A percentile compares a stretch with the other conserved stretches of the same genome.
Evolutionary conservation across 768 basidiomycete species (phyloP).

Genomic region (Boletus subparvulus): DNA sequence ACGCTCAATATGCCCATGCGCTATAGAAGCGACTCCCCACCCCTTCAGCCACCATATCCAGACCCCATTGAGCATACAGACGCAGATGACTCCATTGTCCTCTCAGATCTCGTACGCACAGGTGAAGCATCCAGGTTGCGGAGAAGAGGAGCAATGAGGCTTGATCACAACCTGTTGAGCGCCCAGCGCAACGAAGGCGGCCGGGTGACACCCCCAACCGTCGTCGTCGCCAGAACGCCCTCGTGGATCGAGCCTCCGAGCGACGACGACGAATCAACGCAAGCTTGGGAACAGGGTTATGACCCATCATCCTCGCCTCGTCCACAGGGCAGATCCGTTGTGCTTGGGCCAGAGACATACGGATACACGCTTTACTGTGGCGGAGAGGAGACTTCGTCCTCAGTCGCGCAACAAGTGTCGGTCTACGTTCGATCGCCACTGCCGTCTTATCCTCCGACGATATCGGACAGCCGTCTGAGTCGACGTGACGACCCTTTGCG

Average conservation of each 20-base stretch:
- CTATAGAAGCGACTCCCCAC: constrained; percentile 23
- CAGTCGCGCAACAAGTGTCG: constrained; percentile 1
- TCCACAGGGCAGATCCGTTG: constrained; percentile 15
- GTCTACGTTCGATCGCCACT: constrained; percentile 38
- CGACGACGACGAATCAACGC: constrained; percentile 34
- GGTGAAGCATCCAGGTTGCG: constrained; percentile 73
- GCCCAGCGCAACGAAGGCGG: constrained; percentile 30
- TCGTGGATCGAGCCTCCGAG: constrained; percentile 36
- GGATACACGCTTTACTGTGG: constrained; percentile 46
- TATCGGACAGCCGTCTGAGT: constrained; percentile 20
- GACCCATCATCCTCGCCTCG: constrained; percentile 26
- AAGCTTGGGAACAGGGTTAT: constrained; percentile 35
- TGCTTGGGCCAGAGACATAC: constrained; percentile 20
- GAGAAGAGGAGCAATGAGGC: constrained; percentile 69
- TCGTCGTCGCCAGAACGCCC: constrained; percentile 30
- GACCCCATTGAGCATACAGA: constrained; percentile 41
- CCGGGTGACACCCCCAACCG: constrained; percentile 25
- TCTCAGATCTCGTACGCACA: constrained; percentile 71
- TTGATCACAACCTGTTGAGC: constrained; percentile 43
- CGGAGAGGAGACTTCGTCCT: constrained; percentile 23
- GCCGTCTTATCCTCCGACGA: constrained; percentile 34
- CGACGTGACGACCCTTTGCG: constrained; percentile 3
- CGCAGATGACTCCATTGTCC: constrained; percentile 65
- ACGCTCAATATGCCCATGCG: constrained; percentile 31
- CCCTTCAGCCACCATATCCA: constrained; percentile 6